Base-by-base conservation (phyloP, 2,329 filamentous ascomycete genomes). In the Colletotrichum sp. region DNA sequence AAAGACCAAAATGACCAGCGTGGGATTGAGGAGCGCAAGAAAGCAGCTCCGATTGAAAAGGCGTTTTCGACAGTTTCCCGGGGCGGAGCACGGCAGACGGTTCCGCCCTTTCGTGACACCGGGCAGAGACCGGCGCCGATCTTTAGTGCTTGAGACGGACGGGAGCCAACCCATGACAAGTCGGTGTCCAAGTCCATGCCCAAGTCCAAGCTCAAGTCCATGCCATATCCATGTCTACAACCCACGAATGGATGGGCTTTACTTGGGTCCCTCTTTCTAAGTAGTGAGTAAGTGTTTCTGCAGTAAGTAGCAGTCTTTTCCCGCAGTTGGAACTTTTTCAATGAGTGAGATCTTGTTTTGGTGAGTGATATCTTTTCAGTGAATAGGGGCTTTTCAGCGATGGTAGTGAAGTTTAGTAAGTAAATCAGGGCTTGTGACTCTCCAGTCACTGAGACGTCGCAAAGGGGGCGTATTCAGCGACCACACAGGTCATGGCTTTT, bases 181-280 rank as follows among this genome's bases (percentile, higher is more conserved):
- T 68, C 18, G 21, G 60, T 64, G 57, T 39, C 65, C 30, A 55
- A 74, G 43, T 68, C 16, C 57, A 68, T 63, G 57, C 18, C 65
- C 30, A 64, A 39, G 64, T 24, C 32, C 21, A 26, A n/a, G n/a
- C n/a, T n/a, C n/a, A n/a, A n/a, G n/a, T n/a, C n/a, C n/a, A n/a
- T n/a, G n/a, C n/a, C n/a, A n/a, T n/a, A n/a, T n/a, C n/a, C n/a
- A n/a, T n/a, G n/a, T n/a, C n/a, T n/a, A n/a, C n/a, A n/a, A n/a
- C n/a, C n/a, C n/a, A n/a, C n/a, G n/a, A n/a, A n/a, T n/a, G n/a
- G n/a, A n/a, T n/a, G n/a, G n/a, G n/a, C n/a, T n/a, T n/a, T n/a
- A n/a, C n/a, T n/a, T n/a, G n/a, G n/a, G n/a, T n/a, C n/a, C n/a
- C n/a, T n/a, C n/a, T n/a, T n/a, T n/a, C n/a, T n/a, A n/a, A n/a